Evolutionary conservation across 2,329 filamentous ascomycete species (phyloP).

Genomic region (Proliferodiscus dingleyae): DNA sequence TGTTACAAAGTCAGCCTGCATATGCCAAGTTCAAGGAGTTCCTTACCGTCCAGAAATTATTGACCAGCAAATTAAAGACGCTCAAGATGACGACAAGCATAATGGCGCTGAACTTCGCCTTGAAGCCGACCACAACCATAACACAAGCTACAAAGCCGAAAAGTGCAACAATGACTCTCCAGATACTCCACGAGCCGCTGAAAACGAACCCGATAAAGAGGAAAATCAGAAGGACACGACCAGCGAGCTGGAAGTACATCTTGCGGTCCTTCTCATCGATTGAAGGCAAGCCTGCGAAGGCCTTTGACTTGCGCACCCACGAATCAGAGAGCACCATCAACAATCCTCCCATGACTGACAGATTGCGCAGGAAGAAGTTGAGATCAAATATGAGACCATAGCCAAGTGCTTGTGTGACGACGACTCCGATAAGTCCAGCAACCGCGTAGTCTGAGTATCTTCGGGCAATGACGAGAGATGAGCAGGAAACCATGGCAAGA

Average conservation of each 20-base stretch:
- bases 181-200: conserved; percentile 86
- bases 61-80: conserved; percentile 93
- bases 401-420: conserved; percentile 87
- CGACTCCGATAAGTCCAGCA: conserved; percentile 80
- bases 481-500: conserved; percentile 78
- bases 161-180: conserved; percentile 77
- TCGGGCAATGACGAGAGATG: conserved; percentile 80
- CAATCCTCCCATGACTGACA: conserved; percentile 93
- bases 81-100: conserved; percentile 93
- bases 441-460: conserved; percentile 94
- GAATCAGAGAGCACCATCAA: conserved; percentile 98
- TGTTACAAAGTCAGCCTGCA: conserved; percentile 20
- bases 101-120: conserved; percentile 97
- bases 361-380: conserved; percentile 99
- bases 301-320: conserved; percentile 96
- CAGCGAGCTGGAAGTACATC: conserved; percentile 99
- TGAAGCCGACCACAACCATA: conserved; percentile 99
- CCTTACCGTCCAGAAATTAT: conserved; percentile 99
- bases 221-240: conserved; percentile 93
- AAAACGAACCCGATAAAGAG: conserved; percentile 96
- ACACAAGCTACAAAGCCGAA: conserved; percentile 87
- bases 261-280: conserved; percentile 99
- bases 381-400: conserved; percentile 98
- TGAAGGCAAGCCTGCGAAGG: conserved; percentile 86
- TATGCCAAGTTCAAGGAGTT: conserved; percentile 6